Evolutionary conservation across 192 early-diverging fungal species (phyloP).

Genomic region (Chytriomyces sp.): DNA sequence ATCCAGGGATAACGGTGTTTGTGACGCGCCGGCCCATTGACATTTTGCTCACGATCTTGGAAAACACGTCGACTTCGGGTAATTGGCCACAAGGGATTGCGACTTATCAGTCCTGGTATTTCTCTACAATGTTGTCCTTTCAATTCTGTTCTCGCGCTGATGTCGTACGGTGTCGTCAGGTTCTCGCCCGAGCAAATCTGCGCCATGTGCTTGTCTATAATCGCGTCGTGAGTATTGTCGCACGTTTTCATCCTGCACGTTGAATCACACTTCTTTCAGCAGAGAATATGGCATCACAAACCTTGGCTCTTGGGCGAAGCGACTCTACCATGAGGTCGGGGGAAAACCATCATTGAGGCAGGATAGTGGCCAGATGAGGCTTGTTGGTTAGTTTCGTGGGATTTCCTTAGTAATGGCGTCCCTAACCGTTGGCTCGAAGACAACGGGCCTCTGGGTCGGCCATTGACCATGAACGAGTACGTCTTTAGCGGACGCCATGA

Average conservation of each 20-base stretch:
- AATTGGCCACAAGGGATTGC: slow-evolving; percentile 20
- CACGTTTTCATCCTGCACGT: neutral
- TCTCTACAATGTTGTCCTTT: slow-evolving; percentile 74
- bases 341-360: slow-evolving; percentile 34
- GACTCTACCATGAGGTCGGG: slow-evolving; percentile 46
- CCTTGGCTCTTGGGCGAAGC: slow-evolving; percentile 28
- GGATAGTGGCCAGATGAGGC: neutral
- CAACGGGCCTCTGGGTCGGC: slow-evolving; percentile 29
- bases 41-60: slow-evolving; percentile 2
- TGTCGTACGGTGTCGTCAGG: slow-evolving; percentile 51
- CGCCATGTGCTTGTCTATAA: slow-evolving; percentile 83
- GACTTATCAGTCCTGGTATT: slow-evolving; percentile 14
- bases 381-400: neutral
- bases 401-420: neutral
- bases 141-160: slow-evolving; percentile 73
- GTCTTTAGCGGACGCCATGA: slow-evolving; percentile 55
- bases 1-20: slow-evolving; percentile 15
- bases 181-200: slow-evolving; percentile 51
- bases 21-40: slow-evolving; percentile 19
- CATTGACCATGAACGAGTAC: slow-evolving; percentile 17
- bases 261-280: neutral
- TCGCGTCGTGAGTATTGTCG: slow-evolving; percentile 46
- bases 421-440: neutral
- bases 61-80: slow-evolving; percentile 2
- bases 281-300: slow-evolving; percentile 16